phyloP scores from a whole-genome alignment of 305 asterid genomes.

The Fraxinus angustifolia region DNA sequence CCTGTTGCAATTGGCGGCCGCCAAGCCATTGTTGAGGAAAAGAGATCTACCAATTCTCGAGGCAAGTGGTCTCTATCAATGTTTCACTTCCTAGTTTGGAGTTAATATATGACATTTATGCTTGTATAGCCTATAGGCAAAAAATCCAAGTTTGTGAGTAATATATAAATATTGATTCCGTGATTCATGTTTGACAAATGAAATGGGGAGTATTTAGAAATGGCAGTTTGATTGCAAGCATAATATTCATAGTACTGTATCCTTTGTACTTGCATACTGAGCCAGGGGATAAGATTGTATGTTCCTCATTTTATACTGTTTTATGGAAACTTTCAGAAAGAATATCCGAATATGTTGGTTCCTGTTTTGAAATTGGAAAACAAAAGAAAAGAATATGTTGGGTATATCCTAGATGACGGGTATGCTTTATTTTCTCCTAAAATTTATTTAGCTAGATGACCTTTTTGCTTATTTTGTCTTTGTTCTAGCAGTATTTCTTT shows the following conservation, averaged over 20 bases:
- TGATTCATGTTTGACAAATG: background rate
- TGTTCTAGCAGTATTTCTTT: background rate
- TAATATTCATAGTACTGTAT: background rate
- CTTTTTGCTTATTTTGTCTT: background rate
- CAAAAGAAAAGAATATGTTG: background rate
- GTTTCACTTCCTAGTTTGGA: background rate
- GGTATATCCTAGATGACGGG: background rate
- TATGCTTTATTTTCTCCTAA: background rate
- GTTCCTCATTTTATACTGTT: background rate
- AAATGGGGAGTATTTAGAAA: background rate
- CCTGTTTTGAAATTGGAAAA: background rate
- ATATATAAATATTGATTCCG: background rate
- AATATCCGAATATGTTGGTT: background rate
- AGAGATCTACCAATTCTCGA: conserved; percentile 66
- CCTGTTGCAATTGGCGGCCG: conserved; percentile 64
- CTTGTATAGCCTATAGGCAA: background rate
- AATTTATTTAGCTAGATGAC: background rate
- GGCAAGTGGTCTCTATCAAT: conserved; percentile 37
- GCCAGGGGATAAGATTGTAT: background rate
- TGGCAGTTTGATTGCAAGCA: background rate
- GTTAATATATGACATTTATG: background rate
- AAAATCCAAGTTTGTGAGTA: background rate
- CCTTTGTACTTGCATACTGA: background rate
- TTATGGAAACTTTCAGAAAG: background rate
- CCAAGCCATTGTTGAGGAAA: conserved; percentile 62